A percentile compares a stretch with the other conserved stretches of the same genome.
These are phyloP conservation scores for Solanum chmielewskii DNA, from an alignment of 257 asterid species.

Conservation along the genomic window DNA sequence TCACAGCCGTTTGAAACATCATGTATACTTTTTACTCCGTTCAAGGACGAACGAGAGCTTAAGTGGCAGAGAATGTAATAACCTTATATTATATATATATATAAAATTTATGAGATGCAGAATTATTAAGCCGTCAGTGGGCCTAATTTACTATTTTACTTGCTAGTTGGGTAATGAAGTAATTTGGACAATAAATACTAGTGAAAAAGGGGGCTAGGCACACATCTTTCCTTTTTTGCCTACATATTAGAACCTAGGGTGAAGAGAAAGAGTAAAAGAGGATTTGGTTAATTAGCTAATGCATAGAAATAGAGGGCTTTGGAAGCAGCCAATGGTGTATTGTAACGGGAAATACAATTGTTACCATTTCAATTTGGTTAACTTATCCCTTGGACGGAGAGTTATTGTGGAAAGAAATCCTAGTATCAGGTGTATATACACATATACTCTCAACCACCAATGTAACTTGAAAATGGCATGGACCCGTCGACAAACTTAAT, in stretches of 20 bases:
- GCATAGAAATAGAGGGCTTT: not conserved
- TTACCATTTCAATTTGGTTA: not conserved
- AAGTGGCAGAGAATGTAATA: not conserved
- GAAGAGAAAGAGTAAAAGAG: not conserved
- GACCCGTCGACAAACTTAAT: not conserved
- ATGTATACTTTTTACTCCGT: not conserved
- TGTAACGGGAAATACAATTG: not conserved
- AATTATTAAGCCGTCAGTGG: not conserved
- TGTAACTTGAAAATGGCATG: not conserved
- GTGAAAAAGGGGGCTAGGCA: not conserved
- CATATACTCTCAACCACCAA: not conserved
- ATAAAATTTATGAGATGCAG: not conserved
- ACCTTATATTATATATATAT: not conserved
- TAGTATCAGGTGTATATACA: not conserved
- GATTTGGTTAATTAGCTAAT: not conserved
- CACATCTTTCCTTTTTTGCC: not conserved
- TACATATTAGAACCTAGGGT: not conserved
- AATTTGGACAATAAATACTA: not conserved
- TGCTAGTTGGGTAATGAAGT: not conserved
- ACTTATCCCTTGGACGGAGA: not conserved
- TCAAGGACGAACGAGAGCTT: not conserved
- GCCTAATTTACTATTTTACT: not conserved
- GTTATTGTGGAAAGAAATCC: not conserved
- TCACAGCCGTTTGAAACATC: not conserved
- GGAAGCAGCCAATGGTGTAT: not conserved